phyloP scores from a whole-genome alignment of 2,329 filamentous ascomycete species.

The Nigrospora osmanthi region DNA sequence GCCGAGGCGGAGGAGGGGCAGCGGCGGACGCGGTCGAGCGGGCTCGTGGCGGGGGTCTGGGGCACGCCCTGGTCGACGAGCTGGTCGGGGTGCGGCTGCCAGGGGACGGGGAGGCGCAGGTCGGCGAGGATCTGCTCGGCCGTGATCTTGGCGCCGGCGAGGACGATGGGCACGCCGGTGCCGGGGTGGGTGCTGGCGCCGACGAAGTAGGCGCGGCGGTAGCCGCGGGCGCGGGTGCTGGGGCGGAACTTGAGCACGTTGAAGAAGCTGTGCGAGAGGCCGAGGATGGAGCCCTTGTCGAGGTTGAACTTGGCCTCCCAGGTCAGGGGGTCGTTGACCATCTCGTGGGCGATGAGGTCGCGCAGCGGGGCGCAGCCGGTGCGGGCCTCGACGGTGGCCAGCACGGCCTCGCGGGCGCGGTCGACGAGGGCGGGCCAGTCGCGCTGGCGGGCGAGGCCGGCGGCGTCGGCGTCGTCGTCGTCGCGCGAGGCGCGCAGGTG shows the following conservation, averaged over 20 bases:
- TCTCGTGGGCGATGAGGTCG: conserved; percentile 47
- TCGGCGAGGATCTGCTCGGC: conserved; percentile 34
- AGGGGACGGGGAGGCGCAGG: conserved; percentile 18
- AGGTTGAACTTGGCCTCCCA: conserved; percentile 67
- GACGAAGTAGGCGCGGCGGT: conserved; percentile 58
- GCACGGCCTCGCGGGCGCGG: conserved; percentile 50
- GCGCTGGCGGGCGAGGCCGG: conserved; percentile 29
- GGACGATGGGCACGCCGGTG: conserved; percentile 66
- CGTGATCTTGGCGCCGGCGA: conserved; percentile 59
- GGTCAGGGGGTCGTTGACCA: conserved; percentile 55
- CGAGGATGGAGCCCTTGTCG: conserved; percentile 66
- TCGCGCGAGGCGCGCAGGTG: conserved; percentile 48
- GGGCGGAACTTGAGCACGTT: conserved; percentile 63
- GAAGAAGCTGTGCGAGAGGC: conserved; percentile 65
- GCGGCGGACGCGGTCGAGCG: conserved; percentile 3
- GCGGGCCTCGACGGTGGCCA: conserved; percentile 51
- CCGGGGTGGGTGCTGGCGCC: conserved; percentile 70
- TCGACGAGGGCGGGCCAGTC: conserved; percentile 56
- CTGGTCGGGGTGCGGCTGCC: conserved; percentile 13
- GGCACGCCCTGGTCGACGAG: conserved; percentile 11
- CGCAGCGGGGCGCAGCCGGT: conserved; percentile 46
- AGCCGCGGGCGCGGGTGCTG: conserved; percentile 41
- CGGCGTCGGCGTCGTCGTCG: conserved; percentile 10
- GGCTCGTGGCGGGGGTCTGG: conserved; percentile 7
- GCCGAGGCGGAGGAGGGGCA: too few relatives aligned